These are phyloP conservation scores for Fusarium nelsonii DNA, from an alignment of 2,329 filamentous ascomycete species.

Conservation along the genomic window DNA sequence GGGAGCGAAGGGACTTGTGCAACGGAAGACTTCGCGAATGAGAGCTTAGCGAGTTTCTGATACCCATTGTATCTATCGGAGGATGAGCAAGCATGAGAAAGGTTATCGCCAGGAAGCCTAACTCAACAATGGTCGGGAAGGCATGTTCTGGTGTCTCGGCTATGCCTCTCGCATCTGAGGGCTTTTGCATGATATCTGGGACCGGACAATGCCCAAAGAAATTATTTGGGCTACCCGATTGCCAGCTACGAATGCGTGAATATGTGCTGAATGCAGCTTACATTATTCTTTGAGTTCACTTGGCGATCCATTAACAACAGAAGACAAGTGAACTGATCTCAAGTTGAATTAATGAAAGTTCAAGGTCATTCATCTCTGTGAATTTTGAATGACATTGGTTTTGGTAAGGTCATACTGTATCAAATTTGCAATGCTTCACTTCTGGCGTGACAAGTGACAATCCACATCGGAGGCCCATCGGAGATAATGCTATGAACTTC, in stretches of 20 bases:
- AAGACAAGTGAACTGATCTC: background rate
- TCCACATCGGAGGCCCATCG: slow-evolving; percentile 1
- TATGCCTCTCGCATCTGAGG: background rate
- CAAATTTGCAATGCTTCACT: background rate
- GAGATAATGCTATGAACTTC: slow-evolving; percentile 15
- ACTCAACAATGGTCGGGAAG: too few species aligned
- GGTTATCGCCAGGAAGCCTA: background rate
- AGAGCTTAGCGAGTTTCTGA: background rate
- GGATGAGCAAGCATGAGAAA: background rate
- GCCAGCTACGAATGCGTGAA: background rate
- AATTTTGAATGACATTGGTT: background rate
- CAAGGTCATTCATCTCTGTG: background rate
- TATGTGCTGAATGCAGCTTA: background rate
- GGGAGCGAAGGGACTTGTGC: background rate
- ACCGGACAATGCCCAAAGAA: background rate
- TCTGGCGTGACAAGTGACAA: background rate
- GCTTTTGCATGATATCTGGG: background rate
- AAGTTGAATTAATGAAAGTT: background rate
- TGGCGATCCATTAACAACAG: background rate
- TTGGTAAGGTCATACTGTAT: background rate
- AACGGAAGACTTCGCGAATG: too few species aligned
- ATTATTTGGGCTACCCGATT: background rate
- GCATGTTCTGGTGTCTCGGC: background rate
- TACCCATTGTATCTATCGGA: background rate
- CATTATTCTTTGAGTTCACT: background rate